Conservation (phyloP, 2,329 filamentous ascomycete genomes). For the Orbilia quercus region DNA sequence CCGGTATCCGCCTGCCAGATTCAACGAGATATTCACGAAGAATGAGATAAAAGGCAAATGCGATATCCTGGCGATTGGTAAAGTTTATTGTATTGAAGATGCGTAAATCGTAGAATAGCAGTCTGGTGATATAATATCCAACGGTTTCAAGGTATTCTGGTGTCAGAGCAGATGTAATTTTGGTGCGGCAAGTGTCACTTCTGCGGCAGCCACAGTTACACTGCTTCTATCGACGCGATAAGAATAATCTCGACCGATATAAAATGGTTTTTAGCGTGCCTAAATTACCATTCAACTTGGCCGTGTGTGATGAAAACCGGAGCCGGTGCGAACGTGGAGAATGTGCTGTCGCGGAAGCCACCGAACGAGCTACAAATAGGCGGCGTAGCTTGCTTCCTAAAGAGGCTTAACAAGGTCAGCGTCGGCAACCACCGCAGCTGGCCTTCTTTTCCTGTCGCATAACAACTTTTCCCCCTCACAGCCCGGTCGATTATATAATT, state of each 20-base stretch:
- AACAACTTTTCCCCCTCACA: conserved; percentile 41
- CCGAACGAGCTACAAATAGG: conserved; percentile 29
- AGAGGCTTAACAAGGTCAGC: conserved; percentile 38
- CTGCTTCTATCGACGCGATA: no score
- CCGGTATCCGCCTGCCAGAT: conserved; percentile 16
- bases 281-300: no score
- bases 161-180: neutral
- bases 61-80: no score
- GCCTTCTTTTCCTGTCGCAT: conserved; percentile 34
- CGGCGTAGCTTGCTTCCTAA: conserved; percentile 41
- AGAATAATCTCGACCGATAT: no score
- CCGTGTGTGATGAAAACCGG: no score
- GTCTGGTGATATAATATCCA: no score
- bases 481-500: conserved; percentile 42
- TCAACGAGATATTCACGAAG: neutral
- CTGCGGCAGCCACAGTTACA: conserved; percentile 6
- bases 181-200: conserved; percentile 5
- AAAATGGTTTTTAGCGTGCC: no score
- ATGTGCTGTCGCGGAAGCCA: conserved; percentile 19
- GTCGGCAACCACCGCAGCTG: conserved; percentile 50
- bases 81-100: no score
- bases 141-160: no score
- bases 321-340: no score
- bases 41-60: neutral
- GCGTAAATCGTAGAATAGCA: no score